Evolutionary conservation across 2,329 filamentous ascomycete species (phyloP), one percentile per base, ranked within the genome.

Genomic region (Phialemoniopsis sp.): DNA sequence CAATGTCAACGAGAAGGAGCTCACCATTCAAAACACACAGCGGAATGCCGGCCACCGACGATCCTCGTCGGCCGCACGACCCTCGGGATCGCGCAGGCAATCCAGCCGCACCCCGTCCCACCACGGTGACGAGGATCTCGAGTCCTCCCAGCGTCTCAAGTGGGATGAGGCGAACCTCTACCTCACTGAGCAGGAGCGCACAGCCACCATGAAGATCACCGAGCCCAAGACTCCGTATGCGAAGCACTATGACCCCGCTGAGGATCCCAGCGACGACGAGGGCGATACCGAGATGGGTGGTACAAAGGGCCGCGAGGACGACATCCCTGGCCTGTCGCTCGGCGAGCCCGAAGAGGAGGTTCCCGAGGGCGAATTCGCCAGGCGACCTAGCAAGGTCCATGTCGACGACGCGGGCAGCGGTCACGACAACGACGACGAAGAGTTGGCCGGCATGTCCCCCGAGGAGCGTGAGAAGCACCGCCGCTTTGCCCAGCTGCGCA

Each of bases 151-250:
- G 46, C 83, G 89, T 46, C 74, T 98, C 51, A 95, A 96, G 68
- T 98, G 93, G 93, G 93, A 98, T 63, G 93, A 98, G 70, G 93
- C 88, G 34, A 98, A 98, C 59, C 77, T 98, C 26, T 98, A 96
- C 66, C 77, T 98, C 38, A 93, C 93, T 8, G 93, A 98, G 68
- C 91, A 97, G 64, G 89, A 97, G 65, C 90, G 87, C 64, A 89
- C 83, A 43, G 85, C 86, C 46, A 96, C 90, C 43, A 98, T 98
- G 93, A 98, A 97, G 74, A 98, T 98, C 49, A 87, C 89, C 50
- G 93, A 98, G 69, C 93, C 93, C 45, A 98, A 98, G 75, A 98
- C 93, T 8, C 93, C 93, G 5, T 98, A 91, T 60, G 93, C 89
- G 29, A 86, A 85, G 57, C 88, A 89, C 56, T 96, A 96, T 64